Evolutionary conservation across 2,329 filamentous ascomycete genomes (phyloP).

Genomic region (Aspergillus pseudoviridinutans): DNA sequence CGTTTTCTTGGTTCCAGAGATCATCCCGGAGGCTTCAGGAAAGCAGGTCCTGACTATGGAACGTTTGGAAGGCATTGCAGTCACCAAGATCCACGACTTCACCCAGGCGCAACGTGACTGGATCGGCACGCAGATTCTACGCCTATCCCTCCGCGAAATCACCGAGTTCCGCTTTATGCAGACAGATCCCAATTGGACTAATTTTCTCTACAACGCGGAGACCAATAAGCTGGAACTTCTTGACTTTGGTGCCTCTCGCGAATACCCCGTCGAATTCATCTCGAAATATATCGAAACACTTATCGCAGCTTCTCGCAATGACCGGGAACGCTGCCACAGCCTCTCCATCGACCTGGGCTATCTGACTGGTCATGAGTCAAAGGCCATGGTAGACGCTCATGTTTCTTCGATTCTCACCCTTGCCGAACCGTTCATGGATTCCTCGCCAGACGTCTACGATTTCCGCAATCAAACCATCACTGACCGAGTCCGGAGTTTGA

Average conservation of each 20-base stretch:
- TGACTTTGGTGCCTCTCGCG: conserved; percentile 90
- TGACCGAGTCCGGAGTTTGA: conserved; percentile 79
- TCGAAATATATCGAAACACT: conserved; percentile 75
- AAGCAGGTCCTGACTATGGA: conserved; percentile 90
- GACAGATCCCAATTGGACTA: conserved; percentile 99
- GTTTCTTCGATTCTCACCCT: conserved; percentile 83
- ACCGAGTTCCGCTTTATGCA: conserved; percentile 97
- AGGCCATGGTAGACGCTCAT: conserved; percentile 84
- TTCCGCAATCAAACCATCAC: conserved; percentile 95
- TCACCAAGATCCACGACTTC: conserved; percentile 74
- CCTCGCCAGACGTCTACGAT: conserved; percentile 80
- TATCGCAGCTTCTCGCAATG: conserved; percentile 69
- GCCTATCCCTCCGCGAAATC: conserved; percentile 88
- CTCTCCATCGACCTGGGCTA: conserved; percentile 80
- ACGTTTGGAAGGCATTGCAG: conserved; percentile 78
- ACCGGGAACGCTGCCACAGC: conserved; percentile 60
- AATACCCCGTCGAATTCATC: conserved; percentile 78
- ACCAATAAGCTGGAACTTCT: conserved; percentile 77
- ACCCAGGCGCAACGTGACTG: conserved; percentile 84
- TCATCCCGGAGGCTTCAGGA: conserved; percentile 75
- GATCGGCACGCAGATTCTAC: conserved; percentile 91
- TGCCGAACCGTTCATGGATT: conserved; percentile 79
- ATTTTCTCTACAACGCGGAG: conserved; percentile 82
- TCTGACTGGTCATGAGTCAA: conserved; percentile 83
- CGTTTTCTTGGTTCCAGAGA: conserved; percentile 73